Evolutionary conservation across 2,329 filamentous ascomycete genomes (phyloP), one percentile per base, ranked within the genome.

Genomic region (Colletotrichum acutatum): DNA sequence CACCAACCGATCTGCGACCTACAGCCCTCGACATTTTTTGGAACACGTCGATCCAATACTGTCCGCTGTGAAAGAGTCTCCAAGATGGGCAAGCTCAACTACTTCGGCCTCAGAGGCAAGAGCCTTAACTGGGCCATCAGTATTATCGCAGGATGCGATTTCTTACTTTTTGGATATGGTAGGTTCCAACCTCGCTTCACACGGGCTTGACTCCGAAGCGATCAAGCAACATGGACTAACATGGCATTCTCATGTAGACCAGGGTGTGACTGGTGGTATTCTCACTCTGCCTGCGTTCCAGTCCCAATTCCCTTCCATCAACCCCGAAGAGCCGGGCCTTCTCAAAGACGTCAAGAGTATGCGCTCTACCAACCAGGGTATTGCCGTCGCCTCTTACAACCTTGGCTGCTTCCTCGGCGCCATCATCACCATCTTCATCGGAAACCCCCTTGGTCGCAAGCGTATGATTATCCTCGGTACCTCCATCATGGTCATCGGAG

Each of bases 221-320:
- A 26, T 34, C 2, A 19, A 14, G n/a, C 24, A 19, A 4, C 32
- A 24, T 24, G n/a, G 19, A 52, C 65, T 71, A 22, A 67, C 75
- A 85, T 32, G 42, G 81, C 54, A 82, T 86, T 12, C 14, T 61
- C 14, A 22, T 57, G 1, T 87, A 91, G 93, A 94, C 80, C 92
- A 93, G 82, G 91, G 93, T 78, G 92, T 94, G 11, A 95, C 94
- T 87, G 93, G 92, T 58, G 91, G 91, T 69, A 90, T 96, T 75
- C 84, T 96, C 69, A 94, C 92, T 3, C 87, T 95, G 77, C 83
- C 87, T 24, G 86, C 87, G 11, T 94, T 93, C 76, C 83, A 90
- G 2, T 77, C 80, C 2, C 81, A 83, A 19, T 91, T 91, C 75
- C 89, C 74, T 60, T 53, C 68, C 32, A 72, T 64, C 52, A 28